phyloP scores from a whole-genome alignment of 257 asterid species.

The Ballota nigra region DNA sequence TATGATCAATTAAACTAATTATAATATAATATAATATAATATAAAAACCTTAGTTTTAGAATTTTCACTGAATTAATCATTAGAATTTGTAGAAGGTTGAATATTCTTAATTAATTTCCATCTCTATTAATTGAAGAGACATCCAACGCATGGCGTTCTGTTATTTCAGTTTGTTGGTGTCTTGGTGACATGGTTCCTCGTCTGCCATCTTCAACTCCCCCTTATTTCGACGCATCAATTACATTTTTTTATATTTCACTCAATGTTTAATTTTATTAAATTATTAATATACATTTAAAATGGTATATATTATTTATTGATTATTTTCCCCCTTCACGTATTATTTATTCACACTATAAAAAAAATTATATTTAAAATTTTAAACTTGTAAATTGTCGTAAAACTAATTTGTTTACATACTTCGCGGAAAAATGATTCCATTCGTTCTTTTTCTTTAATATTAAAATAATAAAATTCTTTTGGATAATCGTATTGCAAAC shows the following conservation, averaged over 20 bases:
- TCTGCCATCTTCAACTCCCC: not conserved
- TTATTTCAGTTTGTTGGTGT: conserved; percentile 12
- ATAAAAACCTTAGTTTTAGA: not conserved
- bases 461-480: not conserved
- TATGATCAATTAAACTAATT: not conserved
- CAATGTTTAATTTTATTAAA: too few species aligned
- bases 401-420: too few species aligned
- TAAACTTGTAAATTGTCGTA: too few species aligned
- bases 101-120: not conserved
- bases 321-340: too few species aligned
- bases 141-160: conserved; percentile 19
- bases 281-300: too few species aligned
- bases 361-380: too few species aligned
- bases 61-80: not conserved
- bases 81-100: not conserved
- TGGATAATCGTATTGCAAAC: not conserved
- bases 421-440: too few species aligned
- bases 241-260: too few species aligned
- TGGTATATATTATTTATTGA: too few species aligned
- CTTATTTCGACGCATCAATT: not conserved
- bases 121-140: conserved; percentile 5
- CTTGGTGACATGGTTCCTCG: conserved; percentile 7
- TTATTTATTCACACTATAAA: too few species aligned
- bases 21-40: too few species aligned
- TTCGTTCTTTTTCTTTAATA: too few species aligned